These are phyloP conservation scores for Colletotrichum camelliae DNA, from an alignment of 2,329 filamentous ascomycete genomes.

Conservation along the genomic window DNA sequence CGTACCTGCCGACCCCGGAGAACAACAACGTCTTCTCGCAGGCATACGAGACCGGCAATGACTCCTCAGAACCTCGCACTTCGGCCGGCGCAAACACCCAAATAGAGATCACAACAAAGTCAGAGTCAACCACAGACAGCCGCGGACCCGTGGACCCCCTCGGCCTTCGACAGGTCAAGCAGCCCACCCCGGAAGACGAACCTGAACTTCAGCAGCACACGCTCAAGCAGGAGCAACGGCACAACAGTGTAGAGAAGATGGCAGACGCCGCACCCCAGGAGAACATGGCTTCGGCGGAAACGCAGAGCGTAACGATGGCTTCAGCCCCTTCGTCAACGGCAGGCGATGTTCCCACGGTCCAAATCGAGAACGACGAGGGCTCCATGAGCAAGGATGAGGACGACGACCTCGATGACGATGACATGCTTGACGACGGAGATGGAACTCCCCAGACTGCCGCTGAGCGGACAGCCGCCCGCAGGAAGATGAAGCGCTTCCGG, in stretches of 20 bases:
- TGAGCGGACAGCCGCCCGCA: conserved; percentile 61
- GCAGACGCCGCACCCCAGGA: conserved; percentile 43
- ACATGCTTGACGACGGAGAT: conserved; percentile 58
- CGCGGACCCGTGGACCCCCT: conserved; percentile 44
- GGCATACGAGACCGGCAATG: conserved; percentile 47
- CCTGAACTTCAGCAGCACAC: conserved; percentile 33
- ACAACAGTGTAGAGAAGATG: conserved; percentile 41
- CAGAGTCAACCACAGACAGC: conserved; percentile 46
- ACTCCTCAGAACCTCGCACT: conserved; percentile 42
- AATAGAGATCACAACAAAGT: conserved; percentile 71
- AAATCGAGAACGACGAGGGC: conserved; percentile 40
- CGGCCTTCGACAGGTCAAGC: conserved; percentile 45
- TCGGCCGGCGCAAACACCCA: conserved; percentile 43
- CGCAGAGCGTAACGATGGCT: conserved; percentile 41
- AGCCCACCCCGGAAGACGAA: conserved; percentile 42
- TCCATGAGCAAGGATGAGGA: conserved; percentile 49
- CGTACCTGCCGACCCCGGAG: conserved; percentile 50
- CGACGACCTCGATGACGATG: conserved; percentile 63
- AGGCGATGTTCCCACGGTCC: conserved; percentile 37
- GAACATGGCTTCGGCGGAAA: conserved; percentile 43
- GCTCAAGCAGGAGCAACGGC: conserved; percentile 25
- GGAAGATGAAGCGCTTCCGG: conserved; percentile 83
- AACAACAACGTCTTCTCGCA: conserved; percentile 49
- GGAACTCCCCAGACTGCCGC: conserved; percentile 57
- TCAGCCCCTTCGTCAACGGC: conserved; percentile 41